Percentiles rank a stretch among this genome's conserved stretches.
phyloP scores from a whole-genome alignment of 768 basidiomycete genomes.

The Boletus pseudo-olivaceus region DNA sequence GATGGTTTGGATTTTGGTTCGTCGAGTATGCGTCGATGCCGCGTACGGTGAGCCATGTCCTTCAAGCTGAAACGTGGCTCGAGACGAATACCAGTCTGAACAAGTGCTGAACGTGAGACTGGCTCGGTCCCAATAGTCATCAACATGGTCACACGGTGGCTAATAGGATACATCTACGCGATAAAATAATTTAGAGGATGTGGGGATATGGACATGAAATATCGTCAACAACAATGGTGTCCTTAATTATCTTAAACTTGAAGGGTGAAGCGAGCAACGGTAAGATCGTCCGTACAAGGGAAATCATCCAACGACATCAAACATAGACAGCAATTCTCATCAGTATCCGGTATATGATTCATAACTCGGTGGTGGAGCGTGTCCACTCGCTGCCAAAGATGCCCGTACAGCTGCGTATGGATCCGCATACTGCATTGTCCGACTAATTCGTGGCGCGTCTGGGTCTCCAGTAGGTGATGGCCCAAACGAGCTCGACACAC shows the following conservation, averaged over 20 bases:
- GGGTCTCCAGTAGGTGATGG: conserved; percentile 32
- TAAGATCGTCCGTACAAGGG: conserved; percentile 13
- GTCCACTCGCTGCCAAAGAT: conserved; percentile 37
- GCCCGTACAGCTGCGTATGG: conserved; percentile 82
- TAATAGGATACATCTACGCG: conserved; percentile 7
- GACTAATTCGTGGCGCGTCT: conserved; percentile 56
- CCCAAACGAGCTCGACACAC: conserved; percentile 33
- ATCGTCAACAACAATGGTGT: conserved; percentile 6
- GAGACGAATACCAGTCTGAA: not conserved
- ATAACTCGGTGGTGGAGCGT: conserved; percentile 47
- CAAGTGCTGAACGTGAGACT: conserved; percentile 21
- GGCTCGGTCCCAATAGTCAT: conserved; percentile 10
- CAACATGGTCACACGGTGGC: conserved; percentile 1
- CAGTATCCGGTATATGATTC: conserved; percentile 53
- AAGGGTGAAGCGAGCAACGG: conserved; percentile 2
- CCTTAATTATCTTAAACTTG: conserved; percentile 10
- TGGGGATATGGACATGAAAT: conserved; percentile 3
- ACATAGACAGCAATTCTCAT: conserved; percentile 21
- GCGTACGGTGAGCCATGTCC: conserved; percentile 8
- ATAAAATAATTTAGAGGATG: conserved; percentile 4
- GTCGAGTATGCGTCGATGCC: conserved; percentile 2
- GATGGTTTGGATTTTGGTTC: conserved; percentile 3
- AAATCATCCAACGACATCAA: conserved; percentile 3
- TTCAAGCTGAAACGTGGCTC: not conserved
- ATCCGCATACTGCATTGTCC: conserved; percentile 93